Percentiles rank a stretch among this genome's conserved stretches.
These are phyloP conservation scores for Sanghuangporus sanghuang DNA, from an alignment of 1,284 basidiomycete genomes.

Conservation along the genomic window DNA sequence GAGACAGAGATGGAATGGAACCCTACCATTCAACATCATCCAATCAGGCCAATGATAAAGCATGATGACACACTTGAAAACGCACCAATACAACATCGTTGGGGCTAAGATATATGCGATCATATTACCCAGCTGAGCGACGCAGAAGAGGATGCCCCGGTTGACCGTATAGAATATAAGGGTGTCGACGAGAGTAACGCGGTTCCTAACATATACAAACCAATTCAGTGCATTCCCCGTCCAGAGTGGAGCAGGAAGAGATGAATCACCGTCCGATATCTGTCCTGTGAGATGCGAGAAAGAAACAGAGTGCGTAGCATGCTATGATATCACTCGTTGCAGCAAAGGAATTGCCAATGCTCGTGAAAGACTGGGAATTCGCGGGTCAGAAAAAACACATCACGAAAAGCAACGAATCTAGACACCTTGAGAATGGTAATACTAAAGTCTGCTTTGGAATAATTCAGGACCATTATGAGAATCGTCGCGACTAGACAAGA, in stretches of 20 bases:
- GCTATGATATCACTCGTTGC: conserved; percentile 1
- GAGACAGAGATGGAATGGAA: conserved; percentile 9
- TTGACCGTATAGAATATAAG: conserved; percentile 9
- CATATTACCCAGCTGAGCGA: conserved; percentile 4
- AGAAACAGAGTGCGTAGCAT: conserved; percentile 1
- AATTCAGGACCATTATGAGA: background rate
- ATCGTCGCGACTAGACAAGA: background rate
- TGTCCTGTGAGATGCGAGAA: conserved; percentile 1
- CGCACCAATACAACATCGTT: conserved; percentile 2
- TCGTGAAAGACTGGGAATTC: background rate
- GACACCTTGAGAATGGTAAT: background rate
- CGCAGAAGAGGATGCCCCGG: conserved; percentile 5
- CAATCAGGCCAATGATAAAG: background rate
- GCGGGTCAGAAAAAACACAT: background rate
- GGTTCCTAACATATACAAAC: background rate
- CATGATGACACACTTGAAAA: background rate
- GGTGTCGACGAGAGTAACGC: background rate
- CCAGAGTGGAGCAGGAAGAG: background rate
- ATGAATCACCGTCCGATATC: background rate
- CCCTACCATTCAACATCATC: background rate
- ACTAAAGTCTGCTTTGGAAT: background rate
- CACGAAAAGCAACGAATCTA: background rate
- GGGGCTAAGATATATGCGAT: background rate
- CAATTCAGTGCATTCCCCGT: background rate
- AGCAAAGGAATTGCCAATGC: background rate